Conservation (phyloP, 352 stramenopile species). For the Saprolegnia parasitica region DNA sequence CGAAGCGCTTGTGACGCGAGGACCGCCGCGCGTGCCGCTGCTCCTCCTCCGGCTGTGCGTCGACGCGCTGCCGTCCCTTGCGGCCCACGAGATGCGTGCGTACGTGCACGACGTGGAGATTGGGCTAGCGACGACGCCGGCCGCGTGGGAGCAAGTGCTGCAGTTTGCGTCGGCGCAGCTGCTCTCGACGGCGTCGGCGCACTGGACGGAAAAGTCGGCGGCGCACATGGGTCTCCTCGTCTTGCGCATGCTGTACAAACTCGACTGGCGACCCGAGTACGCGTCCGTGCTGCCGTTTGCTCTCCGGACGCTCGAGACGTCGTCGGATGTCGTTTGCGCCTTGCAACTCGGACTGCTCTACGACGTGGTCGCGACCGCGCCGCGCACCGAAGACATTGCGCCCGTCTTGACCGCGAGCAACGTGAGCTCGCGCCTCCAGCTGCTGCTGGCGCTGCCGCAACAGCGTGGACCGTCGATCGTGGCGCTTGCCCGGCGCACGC, state of each 20-base stretch:
- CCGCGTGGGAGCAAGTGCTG: not conserved
- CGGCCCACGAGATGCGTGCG: not conserved
- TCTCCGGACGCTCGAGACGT: slow-evolving; percentile 19
- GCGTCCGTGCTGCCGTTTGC: not conserved
- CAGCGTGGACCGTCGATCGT: slow-evolving; percentile 5
- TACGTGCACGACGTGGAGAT: not conserved
- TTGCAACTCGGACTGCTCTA: slow-evolving; percentile 25
- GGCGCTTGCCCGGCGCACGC: not conserved
- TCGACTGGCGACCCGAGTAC: not conserved
- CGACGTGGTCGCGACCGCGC: not conserved
- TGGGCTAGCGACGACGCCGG: not conserved
- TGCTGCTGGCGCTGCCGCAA: not conserved
- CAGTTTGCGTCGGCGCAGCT: not conserved
- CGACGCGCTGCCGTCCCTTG: not conserved
- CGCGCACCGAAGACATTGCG: not conserved
- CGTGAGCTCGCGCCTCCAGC: not conserved
- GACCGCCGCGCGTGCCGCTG: not conserved
- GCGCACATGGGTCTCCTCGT: slow-evolving; percentile 17
- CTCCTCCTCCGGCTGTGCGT: slow-evolving; percentile 1
- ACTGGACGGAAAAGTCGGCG: slow-evolving; percentile 16
- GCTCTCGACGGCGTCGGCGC: not conserved
- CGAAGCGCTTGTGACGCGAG: not conserved
- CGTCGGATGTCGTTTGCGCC: slow-evolving; percentile 8
- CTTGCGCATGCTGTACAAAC: slow-evolving; percentile 12
- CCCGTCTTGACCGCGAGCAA: not conserved